These are phyloP conservation scores for Ceratocystiopsis brevicomis DNA, from an alignment of 2,329 filamentous ascomycete species.

Conservation along the genomic window DNA sequence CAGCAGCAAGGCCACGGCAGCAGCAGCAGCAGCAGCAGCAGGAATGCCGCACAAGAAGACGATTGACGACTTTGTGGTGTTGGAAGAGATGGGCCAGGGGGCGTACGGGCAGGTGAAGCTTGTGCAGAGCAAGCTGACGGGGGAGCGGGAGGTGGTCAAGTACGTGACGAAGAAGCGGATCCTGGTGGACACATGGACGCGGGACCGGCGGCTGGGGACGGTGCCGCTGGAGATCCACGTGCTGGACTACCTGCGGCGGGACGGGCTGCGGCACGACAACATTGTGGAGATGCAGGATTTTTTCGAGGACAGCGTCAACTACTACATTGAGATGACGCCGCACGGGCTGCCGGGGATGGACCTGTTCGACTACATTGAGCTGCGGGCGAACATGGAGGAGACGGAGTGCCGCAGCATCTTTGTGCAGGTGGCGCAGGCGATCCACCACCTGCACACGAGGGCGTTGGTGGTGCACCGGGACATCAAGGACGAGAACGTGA, in stretches of 20 bases:
- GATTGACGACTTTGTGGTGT: slow-evolving; percentile 75
- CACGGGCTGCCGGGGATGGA: slow-evolving; percentile 96
- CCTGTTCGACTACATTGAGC: slow-evolving; percentile 94
- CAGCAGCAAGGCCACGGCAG: not conserved
- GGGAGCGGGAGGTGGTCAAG: slow-evolving; percentile 82
- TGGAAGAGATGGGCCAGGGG: slow-evolving; percentile 97
- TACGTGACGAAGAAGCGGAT: slow-evolving; percentile 96
- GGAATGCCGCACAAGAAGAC: slow-evolving; percentile 45
- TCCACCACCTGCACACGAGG: slow-evolving; percentile 80
- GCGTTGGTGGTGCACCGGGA: slow-evolving; percentile 89
- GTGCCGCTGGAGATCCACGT: slow-evolving; percentile 96
- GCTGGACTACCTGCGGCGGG: slow-evolving; percentile 72
- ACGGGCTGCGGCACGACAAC: slow-evolving; percentile 46
- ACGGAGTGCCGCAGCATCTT: slow-evolving; percentile 88
- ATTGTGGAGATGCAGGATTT: slow-evolving; percentile 58
- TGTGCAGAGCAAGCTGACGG: slow-evolving; percentile 62
- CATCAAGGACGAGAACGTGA: slow-evolving; percentile 97
- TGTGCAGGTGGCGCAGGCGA: slow-evolving; percentile 71
- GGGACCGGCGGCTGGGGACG: slow-evolving; percentile 79
- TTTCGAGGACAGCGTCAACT: slow-evolving; percentile 70
- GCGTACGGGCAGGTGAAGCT: slow-evolving; percentile 97
- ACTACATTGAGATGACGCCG: slow-evolving; percentile 96
- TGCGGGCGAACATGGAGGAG: slow-evolving; percentile 92
- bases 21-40: slow-evolving; percentile 3
- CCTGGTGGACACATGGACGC: slow-evolving; percentile 93